Evolutionary conservation across 495 filamentous ascomycete genomes (phyloP).

Genomic region (Diplogelasinospora grovesii): DNA sequence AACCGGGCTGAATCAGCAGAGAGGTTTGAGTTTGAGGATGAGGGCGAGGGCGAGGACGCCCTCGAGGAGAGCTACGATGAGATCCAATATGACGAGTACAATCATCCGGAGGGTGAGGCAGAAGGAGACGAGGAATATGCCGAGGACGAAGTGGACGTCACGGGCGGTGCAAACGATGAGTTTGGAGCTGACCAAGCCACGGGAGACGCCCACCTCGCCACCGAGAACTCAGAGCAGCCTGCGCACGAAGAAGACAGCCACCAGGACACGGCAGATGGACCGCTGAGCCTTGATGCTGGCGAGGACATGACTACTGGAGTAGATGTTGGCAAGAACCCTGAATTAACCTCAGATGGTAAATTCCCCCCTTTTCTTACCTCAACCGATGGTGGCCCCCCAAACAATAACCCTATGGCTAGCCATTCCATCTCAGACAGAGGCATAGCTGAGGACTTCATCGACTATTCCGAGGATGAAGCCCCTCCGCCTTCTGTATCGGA

Average conservation of each 20-base stretch:
- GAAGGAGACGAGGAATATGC: conserved; percentile 1
- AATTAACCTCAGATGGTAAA: conserved; percentile 20
- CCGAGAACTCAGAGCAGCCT: conserved; percentile 1
- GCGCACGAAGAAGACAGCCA: neutral
- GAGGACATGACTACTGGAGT: conserved; percentile 1
- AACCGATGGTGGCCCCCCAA: neutral
- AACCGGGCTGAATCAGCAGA: neutral
- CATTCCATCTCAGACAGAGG: neutral
- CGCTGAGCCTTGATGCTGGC: no score
- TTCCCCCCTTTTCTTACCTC: conserved; percentile 8
- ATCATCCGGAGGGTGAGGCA: neutral
- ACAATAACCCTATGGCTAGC: conserved; percentile 1
- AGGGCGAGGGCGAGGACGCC: conserved; percentile 2
- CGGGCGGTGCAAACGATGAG: conserved; percentile 5
- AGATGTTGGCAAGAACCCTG: conserved; percentile 3
- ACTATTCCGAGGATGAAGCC: conserved; percentile 28
- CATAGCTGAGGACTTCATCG: conserved; percentile 14
- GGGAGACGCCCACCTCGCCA: neutral
- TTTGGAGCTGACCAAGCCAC: conserved; percentile 2
- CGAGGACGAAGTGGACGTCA: neutral
- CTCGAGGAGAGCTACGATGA: conserved; percentile 5
- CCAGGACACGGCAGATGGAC: conserved; percentile 2
- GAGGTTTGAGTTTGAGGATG: neutral
- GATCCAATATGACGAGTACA: conserved; percentile 2
- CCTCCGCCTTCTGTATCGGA: neutral